Conservation (phyloP, 2,329 filamentous ascomycete genomes). For the Purpureocillium takamizusanense region DNA sequence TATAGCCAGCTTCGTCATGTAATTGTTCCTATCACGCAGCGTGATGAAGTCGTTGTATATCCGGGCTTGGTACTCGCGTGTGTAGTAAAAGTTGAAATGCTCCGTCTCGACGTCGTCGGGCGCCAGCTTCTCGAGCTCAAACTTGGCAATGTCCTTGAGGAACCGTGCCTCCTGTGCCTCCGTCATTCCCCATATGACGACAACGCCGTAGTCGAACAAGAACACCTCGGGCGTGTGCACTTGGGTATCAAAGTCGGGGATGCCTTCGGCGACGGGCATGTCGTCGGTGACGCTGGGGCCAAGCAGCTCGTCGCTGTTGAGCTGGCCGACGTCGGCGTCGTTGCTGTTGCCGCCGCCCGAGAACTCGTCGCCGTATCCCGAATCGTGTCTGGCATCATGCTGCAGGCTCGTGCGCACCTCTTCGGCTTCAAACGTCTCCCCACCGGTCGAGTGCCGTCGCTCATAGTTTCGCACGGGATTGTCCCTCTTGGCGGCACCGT, state of each 20-base stretch:
- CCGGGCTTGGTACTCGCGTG: conserved; percentile 89
- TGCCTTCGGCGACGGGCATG: conserved; percentile 31
- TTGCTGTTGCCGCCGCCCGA: conserved; percentile 12
- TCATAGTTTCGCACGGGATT: conserved; percentile 41
- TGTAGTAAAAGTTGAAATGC: conserved; percentile 99
- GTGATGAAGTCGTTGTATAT: conserved; percentile 99
- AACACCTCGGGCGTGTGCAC: conserved; percentile 93
- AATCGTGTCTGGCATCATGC: conserved; percentile 22
- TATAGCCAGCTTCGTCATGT: conserved; percentile 97
- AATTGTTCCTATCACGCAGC: conserved; percentile 84
- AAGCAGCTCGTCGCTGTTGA: conserved; percentile 23
- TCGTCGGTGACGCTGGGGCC: conserved; percentile 24
- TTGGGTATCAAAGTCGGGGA: conserved; percentile 72
- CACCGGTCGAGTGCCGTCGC: conserved; percentile 68
- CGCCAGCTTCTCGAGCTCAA: conserved; percentile 82
- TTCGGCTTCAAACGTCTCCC: conserved; percentile 37
- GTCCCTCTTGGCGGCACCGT: conserved; percentile 32
- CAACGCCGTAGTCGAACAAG: conserved; percentile 93
- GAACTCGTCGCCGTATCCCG: conserved; percentile 20
- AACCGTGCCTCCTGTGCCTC: conserved; percentile 83
- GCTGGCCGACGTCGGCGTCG: conserved; percentile 15
- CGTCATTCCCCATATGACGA: conserved; percentile 98
- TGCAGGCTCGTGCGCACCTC: conserved; percentile 56
- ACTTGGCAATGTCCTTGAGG: conserved; percentile 87
- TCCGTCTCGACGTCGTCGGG: conserved; percentile 89